These are phyloP conservation scores for Galerina marginata DNA, from an alignment of 768 basidiomycete genomes.

Conservation along the genomic window DNA sequence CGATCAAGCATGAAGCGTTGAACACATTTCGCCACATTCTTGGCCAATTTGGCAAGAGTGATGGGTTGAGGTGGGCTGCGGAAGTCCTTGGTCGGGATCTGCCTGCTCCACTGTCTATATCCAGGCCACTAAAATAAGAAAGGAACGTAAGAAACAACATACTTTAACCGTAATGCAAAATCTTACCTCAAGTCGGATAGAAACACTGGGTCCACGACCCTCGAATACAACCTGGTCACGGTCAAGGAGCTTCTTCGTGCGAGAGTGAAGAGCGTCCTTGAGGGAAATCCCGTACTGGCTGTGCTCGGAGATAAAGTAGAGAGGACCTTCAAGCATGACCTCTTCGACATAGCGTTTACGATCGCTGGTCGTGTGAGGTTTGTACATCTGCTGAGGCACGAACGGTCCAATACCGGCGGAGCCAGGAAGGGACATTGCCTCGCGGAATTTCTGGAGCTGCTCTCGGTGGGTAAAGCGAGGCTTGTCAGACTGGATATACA, in stretches of 20 bases:
- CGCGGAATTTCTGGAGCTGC: conserved; percentile 50
- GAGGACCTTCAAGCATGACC: conserved; percentile 63
- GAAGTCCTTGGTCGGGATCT: conserved; percentile 85
- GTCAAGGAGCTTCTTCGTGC: conserved; percentile 56
- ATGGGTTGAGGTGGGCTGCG: conserved; percentile 79
- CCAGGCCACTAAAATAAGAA: conserved; percentile 70
- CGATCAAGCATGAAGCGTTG: conserved; percentile 61
- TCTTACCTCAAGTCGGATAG: conserved; percentile 75
- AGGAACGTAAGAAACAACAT: conserved; percentile 11
- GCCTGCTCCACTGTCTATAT: conserved; percentile 77
- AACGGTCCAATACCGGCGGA: conserved; percentile 50
- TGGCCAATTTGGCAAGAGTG: conserved; percentile 76
- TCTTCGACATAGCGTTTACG: conserved; percentile 78
- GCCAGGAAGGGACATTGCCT: conserved; percentile 40
- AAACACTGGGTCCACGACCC: conserved; percentile 79
- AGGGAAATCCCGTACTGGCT: conserved; percentile 67
- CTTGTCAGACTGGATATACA: conserved; percentile 25
- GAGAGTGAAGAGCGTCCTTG: conserved; percentile 65
- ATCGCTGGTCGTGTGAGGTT: conserved; percentile 79
- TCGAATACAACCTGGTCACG: conserved; percentile 74
- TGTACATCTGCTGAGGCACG: conserved; percentile 74
- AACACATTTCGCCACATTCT: conserved; percentile 80
- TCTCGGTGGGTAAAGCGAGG: conserved; percentile 47
- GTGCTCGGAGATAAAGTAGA: conserved; percentile 62
- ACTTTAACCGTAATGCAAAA: neutral